phyloP scores from a whole-genome alignment of 176 grass and related monocot genomes.

The Zea luxurians region DNA sequence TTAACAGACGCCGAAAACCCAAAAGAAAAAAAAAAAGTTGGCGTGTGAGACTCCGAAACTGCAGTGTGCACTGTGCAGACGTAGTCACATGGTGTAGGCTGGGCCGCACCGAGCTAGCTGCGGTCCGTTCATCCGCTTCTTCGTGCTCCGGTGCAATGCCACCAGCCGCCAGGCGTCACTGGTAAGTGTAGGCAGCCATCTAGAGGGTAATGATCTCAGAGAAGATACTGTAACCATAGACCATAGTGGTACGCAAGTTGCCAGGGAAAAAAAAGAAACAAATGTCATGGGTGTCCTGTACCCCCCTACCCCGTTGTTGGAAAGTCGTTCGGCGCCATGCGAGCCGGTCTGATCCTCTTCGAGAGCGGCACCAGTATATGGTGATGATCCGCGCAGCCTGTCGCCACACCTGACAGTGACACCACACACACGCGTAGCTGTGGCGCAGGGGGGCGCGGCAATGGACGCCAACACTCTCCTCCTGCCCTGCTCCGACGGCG shows the following conservation, averaged over 20 bases:
- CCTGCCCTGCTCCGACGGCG: slow-evolving; percentile 27
- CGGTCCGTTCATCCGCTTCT: background rate
- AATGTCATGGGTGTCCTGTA: background rate
- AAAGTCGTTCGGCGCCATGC: slow-evolving; percentile 21
- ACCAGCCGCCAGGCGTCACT: background rate
- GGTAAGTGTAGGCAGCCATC: background rate
- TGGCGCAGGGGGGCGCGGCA: too few relatives aligned
- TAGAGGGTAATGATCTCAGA: background rate
- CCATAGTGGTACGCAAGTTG: background rate
- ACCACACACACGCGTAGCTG: background rate
- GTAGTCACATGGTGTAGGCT: background rate
- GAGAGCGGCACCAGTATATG: slow-evolving; percentile 4
- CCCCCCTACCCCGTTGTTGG: background rate
- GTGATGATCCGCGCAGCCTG: background rate
- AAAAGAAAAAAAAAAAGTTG: background rate
- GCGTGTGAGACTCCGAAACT: background rate
- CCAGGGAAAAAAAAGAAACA: background rate
- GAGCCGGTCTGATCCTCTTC: slow-evolving; percentile 20
- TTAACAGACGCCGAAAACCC: background rate
- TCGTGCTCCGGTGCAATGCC: background rate
- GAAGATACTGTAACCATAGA: background rate
- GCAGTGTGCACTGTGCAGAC: background rate
- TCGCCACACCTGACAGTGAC: background rate
- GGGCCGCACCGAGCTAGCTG: background rate
- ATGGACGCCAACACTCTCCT: slow-evolving; percentile 48